A percentile compares a stretch with the other conserved stretches of the same genome.
These are phyloP conservation scores for Sherardia arvensis DNA, from an alignment of 257 asterid species.

Conservation along the genomic window DNA sequence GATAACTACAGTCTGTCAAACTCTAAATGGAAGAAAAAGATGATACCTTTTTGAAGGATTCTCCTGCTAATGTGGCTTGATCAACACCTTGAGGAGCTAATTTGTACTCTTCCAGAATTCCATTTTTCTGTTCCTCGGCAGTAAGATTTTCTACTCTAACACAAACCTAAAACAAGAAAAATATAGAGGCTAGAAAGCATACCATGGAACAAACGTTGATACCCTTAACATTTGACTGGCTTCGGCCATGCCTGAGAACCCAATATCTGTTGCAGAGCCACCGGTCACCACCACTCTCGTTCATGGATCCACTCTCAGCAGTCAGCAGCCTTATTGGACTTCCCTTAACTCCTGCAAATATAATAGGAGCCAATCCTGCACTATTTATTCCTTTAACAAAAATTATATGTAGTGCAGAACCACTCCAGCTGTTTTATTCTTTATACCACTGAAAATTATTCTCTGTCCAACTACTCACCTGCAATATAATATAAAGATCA, in stretches of 20 bases:
- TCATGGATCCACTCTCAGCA: no score
- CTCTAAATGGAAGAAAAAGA: neutral
- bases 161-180: neutral
- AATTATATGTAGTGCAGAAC: no score
- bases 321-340: neutral
- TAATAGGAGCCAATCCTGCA: neutral
- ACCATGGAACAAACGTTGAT: conserved; percentile 76
- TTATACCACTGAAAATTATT: neutral
- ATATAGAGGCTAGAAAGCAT: no score
- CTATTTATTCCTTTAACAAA: no score
- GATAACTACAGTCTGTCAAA: no score
- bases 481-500: no score
- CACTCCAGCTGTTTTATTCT: neutral
- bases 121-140: conserved; percentile 85
- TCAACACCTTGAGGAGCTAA: conserved; percentile 72
- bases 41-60: conserved; percentile 57
- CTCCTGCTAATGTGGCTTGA: conserved; percentile 79
- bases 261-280: conserved; percentile 58
- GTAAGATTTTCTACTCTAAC: neutral
- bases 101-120: conserved; percentile 61
- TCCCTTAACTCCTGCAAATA: neutral
- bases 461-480: no score
- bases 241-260: conserved; percentile 85
- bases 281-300: conserved; percentile 17
- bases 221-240: conserved; percentile 79